Evolutionary conservation across 1,139 yeast species (phyloP).

Genomic region (Magnusiomyces suaveolens): DNA sequence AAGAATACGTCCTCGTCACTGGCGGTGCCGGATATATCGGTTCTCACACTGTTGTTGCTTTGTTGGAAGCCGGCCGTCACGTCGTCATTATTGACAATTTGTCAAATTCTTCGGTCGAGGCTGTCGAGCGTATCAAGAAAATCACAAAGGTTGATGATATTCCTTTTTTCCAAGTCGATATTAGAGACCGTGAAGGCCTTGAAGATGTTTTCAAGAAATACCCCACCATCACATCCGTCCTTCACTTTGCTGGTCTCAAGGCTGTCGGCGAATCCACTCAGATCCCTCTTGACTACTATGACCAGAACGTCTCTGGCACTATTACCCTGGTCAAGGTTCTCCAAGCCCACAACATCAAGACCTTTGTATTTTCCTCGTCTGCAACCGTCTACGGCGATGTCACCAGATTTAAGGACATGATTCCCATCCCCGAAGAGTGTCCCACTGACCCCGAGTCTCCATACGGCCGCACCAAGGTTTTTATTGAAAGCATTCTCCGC

Average conservation of each 20-base stretch:
- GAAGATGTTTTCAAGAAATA: conserved; percentile 42
- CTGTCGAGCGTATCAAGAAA: conserved; percentile 55
- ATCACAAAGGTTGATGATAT: conserved; percentile 40
- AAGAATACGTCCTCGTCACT: conserved; percentile 52
- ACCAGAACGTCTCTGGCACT: conserved; percentile 62
- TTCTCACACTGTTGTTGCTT: conserved; percentile 65
- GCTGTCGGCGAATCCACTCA: conserved; percentile 77
- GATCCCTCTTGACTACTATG: conserved; percentile 63
- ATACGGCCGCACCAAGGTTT: conserved; percentile 62
- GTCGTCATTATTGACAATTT: conserved; percentile 68
- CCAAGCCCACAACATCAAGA: conserved; percentile 39
- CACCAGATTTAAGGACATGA: conserved; percentile 60
- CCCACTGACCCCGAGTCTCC: conserved; percentile 72
- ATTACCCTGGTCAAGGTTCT: conserved; percentile 48
- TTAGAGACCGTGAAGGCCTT: conserved; percentile 44
- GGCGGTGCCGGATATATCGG: conserved; percentile 90
- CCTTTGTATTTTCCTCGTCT: conserved; percentile 67
- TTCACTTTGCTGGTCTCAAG: conserved; percentile 80
- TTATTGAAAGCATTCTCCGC: conserved; percentile 53
- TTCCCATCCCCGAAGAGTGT: conserved; percentile 72
- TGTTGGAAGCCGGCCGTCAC: conserved; percentile 53
- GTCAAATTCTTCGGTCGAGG: conserved; percentile 57
- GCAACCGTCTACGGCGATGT: conserved; percentile 86
- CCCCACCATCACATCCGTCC: conserved; percentile 47
- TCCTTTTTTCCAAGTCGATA: conserved; percentile 53